Percentiles rank a stretch among this genome's conserved stretches.
phyloP scores from a whole-genome alignment of 306 rosid genomes.

The Lathyrus oleraceus region DNA sequence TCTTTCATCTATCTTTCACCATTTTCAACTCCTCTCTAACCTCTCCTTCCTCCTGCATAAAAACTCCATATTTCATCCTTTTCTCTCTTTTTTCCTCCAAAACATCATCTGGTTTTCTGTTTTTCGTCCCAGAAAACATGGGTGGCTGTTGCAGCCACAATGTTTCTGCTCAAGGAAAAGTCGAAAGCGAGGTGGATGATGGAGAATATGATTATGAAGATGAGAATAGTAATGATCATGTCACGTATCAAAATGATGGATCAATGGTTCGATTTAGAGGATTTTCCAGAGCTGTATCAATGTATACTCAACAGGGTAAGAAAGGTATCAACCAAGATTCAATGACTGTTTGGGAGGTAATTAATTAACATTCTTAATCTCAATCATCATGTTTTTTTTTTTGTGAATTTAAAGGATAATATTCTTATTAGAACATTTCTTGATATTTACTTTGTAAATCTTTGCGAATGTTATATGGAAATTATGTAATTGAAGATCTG shows the following conservation, averaged over 20 bases:
- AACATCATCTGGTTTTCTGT: constrained; percentile 30
- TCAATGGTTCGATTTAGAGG: constrained; percentile 56
- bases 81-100: constrained; percentile 15
- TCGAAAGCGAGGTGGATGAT: constrained; percentile 42
- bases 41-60: neutral
- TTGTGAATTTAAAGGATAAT: constrained; percentile 13
- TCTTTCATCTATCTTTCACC: neutral
- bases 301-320: constrained; percentile 76
- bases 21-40: constrained; percentile 11
- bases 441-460: constrained; percentile 12
- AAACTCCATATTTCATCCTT: constrained; percentile 8
- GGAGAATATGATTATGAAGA: constrained; percentile 38
- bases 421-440: constrained; percentile 9
- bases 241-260: constrained; percentile 40
- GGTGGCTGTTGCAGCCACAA: constrained; percentile 64
- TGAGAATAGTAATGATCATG: constrained; percentile 31
- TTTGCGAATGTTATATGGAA: too few relatives aligned
- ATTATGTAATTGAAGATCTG: constrained; percentile 10
- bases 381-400: constrained; percentile 22
- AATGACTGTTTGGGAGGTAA: constrained; percentile 90
- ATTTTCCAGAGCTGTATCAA: constrained; percentile 55
- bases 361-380: neutral
- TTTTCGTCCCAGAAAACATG: constrained; percentile 40
- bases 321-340: constrained; percentile 94
- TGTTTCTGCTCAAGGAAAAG: constrained; percentile 28